Conservation (phyloP, 2,329 filamentous ascomycete species). For the Epichloe sibirici region DNA sequence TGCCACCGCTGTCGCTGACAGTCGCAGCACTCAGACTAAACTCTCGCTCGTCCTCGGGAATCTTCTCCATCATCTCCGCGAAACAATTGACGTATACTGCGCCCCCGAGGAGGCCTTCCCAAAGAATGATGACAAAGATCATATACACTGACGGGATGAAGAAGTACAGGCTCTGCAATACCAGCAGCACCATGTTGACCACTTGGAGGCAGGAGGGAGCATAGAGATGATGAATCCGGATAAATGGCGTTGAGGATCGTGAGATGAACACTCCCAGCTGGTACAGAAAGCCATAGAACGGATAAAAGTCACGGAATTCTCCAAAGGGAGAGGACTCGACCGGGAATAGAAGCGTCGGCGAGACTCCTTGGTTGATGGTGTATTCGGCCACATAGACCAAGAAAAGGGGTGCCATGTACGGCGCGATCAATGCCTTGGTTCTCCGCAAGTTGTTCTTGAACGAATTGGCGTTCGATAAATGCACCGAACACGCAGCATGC, state of each 20-base stretch:
- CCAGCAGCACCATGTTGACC: conserved; percentile 61
- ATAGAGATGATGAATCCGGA: conserved; percentile 73
- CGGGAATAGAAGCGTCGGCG: conserved; percentile 82
- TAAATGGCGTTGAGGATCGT: conserved; percentile 77
- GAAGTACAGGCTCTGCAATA: conserved; percentile 62
- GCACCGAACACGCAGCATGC: conserved; percentile 26
- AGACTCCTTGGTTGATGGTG: conserved; percentile 90
- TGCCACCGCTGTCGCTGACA: conserved; percentile 83
- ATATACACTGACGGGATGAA: conserved; percentile 79
- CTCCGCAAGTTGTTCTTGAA: conserved; percentile 48
- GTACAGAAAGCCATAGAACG: conserved; percentile 88
- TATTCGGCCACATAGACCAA: conserved; percentile 95
- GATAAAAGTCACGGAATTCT: conserved; percentile 80
- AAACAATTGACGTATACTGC: conserved; percentile 95
- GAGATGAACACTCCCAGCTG: conserved; percentile 93
- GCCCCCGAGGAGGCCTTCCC: conserved; percentile 86
- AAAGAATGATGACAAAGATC: conserved; percentile 78
- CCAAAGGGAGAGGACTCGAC: conserved; percentile 63
- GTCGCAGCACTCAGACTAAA: conserved; percentile 84
- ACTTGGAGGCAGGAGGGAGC: conserved; percentile 72
- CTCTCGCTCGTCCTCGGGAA: conserved; percentile 67
- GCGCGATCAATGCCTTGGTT: conserved; percentile 57
- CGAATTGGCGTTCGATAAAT: conserved; percentile 15
- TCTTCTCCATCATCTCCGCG: conserved; percentile 78
- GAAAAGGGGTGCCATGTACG: conserved; percentile 79